Conservation (phyloP, 2,329 filamentous ascomycete species). For the Gaeumannomyces sp. region DNA sequence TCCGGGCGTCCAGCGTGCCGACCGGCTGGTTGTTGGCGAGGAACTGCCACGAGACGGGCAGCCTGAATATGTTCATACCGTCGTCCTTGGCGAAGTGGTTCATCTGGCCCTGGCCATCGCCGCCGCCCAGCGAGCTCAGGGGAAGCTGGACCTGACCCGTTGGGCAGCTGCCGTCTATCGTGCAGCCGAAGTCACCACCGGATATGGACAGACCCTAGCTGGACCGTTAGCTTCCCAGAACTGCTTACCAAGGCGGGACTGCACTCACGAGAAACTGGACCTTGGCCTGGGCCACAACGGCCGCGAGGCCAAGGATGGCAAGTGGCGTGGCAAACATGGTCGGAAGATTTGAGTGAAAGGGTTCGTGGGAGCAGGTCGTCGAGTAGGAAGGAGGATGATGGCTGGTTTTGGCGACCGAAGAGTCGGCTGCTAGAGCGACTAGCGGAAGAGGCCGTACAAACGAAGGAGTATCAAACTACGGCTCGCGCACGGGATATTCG, state of each 20-base stretch:
- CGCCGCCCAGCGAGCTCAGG: slow-evolving; percentile 21
- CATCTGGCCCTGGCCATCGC: slow-evolving; percentile 40
- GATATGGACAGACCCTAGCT: slow-evolving; percentile 25
- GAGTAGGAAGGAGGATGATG: not conserved
- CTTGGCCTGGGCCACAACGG: slow-evolving; percentile 7
- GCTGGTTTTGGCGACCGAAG: not conserved
- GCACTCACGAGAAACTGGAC: slow-evolving; percentile 11
- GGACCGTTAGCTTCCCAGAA: not conserved
- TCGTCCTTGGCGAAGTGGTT: slow-evolving; percentile 49
- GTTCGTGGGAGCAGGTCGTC: not conserved
- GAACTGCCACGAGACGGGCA: slow-evolving; percentile 49
- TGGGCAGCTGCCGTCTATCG: slow-evolving; percentile 31
- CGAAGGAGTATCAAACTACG: slow-evolving; percentile 1
- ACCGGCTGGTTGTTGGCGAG: slow-evolving; percentile 37
- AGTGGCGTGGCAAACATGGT: slow-evolving; percentile 7
- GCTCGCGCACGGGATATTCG: not conserved
- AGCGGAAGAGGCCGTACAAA: not conserved
- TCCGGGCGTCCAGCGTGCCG: slow-evolving; percentile 33
- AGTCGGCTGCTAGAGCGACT: not conserved
- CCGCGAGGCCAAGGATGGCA: slow-evolving; percentile 5
- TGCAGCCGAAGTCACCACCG: slow-evolving; percentile 42
- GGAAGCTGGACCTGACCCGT: slow-evolving; percentile 26
- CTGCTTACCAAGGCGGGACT: not conserved
- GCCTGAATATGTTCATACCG: slow-evolving; percentile 49
- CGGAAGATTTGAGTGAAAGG: not conserved